A percentile compares a stretch with the other conserved stretches of the same genome.
These are phyloP conservation scores for Gossypium mustelinum DNA, from an alignment of 345 rosid genomes.

Conservation along the genomic window DNA sequence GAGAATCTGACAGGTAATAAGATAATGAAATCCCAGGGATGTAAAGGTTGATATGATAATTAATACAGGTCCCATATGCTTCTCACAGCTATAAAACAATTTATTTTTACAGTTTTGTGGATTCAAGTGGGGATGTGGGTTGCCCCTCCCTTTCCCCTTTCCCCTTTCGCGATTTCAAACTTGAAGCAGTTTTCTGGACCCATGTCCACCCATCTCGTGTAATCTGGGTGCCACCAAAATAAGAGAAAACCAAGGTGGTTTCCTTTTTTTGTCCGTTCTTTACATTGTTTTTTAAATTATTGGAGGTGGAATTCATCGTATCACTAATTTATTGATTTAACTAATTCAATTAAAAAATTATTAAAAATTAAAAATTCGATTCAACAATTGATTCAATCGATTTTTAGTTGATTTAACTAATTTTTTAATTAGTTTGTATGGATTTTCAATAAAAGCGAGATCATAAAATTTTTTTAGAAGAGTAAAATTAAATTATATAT, in stretches of 20 bases:
- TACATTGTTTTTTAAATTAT: too few species aligned
- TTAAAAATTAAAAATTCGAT: too few species aligned
- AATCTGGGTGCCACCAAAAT: too few species aligned
- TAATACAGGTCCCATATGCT: not conserved
- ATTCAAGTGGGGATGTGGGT: not conserved
- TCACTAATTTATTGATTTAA: too few species aligned
- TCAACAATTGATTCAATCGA: too few species aligned
- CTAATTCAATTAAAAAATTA: fast-evolving
- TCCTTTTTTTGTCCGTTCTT: not conserved
- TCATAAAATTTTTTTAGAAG: too few species aligned
- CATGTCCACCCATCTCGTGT: not conserved
- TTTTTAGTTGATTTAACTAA: too few species aligned
- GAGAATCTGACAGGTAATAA: conserved; percentile 15
- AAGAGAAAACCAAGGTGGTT: not conserved
- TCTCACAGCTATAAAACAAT: not conserved
- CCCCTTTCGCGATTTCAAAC: not conserved
- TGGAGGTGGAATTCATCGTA: too few species aligned
- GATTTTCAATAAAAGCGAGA: too few species aligned
- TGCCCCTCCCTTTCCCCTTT: not conserved
- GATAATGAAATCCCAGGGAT: not conserved
- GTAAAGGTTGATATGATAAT: not conserved
- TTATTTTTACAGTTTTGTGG: not conserved
- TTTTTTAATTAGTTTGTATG: too few species aligned
- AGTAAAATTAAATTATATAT: too few species aligned
- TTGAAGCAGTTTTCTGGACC: not conserved